These are phyloP conservation scores for Citrus maxima DNA, from an alignment of 345 rosid species.

Conservation along the genomic window DNA sequence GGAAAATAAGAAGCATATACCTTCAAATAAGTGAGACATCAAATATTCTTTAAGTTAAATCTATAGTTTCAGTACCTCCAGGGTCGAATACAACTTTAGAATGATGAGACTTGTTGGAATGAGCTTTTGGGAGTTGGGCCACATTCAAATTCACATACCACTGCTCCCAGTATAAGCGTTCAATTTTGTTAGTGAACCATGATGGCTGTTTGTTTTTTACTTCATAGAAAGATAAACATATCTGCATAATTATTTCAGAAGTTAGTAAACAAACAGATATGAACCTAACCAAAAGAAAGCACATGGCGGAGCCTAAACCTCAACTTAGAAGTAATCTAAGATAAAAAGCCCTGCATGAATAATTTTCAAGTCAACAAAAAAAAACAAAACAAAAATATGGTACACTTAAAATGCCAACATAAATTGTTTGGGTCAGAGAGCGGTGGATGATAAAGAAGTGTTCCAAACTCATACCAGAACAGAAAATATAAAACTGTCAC, in stretches of 20 bases:
- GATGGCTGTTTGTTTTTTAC: slow-evolving; percentile 79
- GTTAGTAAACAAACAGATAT: neutral
- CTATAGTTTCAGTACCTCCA: slow-evolving; percentile 45
- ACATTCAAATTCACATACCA: slow-evolving; percentile 92
- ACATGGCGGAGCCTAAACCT: neutral
- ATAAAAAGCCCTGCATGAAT: neutral
- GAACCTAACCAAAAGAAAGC: neutral
- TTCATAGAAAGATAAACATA: slow-evolving; percentile 90
- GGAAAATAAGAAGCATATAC: neutral
- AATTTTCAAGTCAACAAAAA: neutral
- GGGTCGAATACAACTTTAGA: slow-evolving; percentile 60
- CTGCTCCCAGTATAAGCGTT: slow-evolving; percentile 78
- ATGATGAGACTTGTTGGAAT: slow-evolving; percentile 55
- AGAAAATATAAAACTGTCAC: neutral
- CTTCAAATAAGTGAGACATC: neutral
- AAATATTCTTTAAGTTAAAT: neutral
- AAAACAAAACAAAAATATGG: neutral
- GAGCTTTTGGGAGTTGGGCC: slow-evolving; percentile 56
- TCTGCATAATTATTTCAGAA: slow-evolving; percentile 38
- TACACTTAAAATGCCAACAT: neutral
- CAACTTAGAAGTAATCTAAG: neutral
- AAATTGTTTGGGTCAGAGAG: neutral
- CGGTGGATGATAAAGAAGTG: neutral
- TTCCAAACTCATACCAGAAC: neutral
- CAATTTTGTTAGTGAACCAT: slow-evolving; percentile 79